Percentiles rank a stretch among this genome's conserved stretches.
These are phyloP conservation scores for Cordyceps sp. DNA, from an alignment of 2,329 filamentous ascomycete genomes.

Conservation along the genomic window DNA sequence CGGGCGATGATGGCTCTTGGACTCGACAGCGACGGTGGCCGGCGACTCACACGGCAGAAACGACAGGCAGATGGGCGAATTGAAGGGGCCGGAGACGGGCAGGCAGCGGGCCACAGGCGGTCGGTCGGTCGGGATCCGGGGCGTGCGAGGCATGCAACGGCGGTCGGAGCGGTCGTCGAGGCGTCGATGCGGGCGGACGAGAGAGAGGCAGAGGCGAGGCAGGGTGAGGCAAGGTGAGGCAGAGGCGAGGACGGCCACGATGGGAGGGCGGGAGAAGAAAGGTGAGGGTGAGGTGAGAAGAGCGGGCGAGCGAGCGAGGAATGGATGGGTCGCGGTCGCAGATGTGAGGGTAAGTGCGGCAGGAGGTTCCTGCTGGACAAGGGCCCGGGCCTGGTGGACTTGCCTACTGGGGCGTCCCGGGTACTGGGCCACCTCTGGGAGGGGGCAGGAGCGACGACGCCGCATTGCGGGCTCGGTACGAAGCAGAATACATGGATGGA, in stretches of 20 bases:
- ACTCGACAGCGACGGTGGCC: too few species aligned
- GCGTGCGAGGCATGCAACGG: conserved; percentile 3
- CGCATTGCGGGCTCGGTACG: not conserved
- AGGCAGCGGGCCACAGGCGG: not conserved
- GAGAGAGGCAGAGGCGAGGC: not conserved
- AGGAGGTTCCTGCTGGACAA: conserved; percentile 7
- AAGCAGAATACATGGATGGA: too few species aligned
- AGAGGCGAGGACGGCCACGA: too few species aligned
- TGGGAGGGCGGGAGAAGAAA: not conserved
- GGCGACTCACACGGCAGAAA: too few species aligned
- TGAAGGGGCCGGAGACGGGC: too few species aligned
- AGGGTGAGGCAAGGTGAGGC: not conserved
- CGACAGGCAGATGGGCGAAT: too few species aligned
- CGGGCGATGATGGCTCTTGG: not conserved
- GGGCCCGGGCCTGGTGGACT: not conserved
- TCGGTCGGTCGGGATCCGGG: conserved; percentile 3
- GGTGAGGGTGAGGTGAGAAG: conserved; percentile 1
- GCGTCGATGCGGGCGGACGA: conserved; percentile 10
- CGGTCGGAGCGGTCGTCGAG: conserved; percentile 5
- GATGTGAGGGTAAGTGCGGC: conserved; percentile 7
- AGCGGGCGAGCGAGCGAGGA: conserved; percentile 6
- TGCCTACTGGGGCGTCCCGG: not conserved
- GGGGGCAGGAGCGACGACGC: not conserved
- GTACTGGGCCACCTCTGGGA: not conserved
- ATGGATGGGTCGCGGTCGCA: conserved; percentile 11